A percentile compares a stretch with the other conserved stretches of the same genome.
Conservation (phyloP, 2,329 filamentous ascomycete genomes). For the Nothophaeocryptopus gaeumannii region DNA sequence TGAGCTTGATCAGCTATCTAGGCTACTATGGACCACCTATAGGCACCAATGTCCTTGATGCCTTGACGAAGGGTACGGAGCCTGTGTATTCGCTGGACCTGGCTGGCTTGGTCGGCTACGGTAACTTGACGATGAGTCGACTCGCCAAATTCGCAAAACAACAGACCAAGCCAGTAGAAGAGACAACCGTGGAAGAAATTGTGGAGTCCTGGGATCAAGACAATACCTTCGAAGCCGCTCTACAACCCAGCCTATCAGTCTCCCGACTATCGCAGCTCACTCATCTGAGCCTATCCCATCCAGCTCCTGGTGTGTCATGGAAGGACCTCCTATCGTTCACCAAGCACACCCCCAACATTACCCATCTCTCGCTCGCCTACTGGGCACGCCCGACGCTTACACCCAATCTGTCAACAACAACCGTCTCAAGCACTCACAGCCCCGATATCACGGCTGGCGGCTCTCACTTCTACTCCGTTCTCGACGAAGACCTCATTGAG, state of each 20-base stretch:
- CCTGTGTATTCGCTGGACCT: slow-evolving; percentile 54
- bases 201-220: slow-evolving; percentile 51
- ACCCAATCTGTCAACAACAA: slow-evolving; percentile 50
- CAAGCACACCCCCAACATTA: slow-evolving; percentile 54
- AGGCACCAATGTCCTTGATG: slow-evolving; percentile 46
- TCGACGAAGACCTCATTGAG: slow-evolving; percentile 56
- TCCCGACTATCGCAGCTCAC: slow-evolving; percentile 53
- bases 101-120: slow-evolving; percentile 47
- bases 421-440: slow-evolving; percentile 41
- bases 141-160: slow-evolving; percentile 43
- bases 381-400: slow-evolving; percentile 61
- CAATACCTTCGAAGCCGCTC: slow-evolving; percentile 21
- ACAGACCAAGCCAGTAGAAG: background rate
- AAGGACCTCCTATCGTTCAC: slow-evolving; percentile 53
- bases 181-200: slow-evolving; percentile 19
- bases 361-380: slow-evolving; percentile 60
- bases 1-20: slow-evolving; percentile 56
- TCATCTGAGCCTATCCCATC: slow-evolving; percentile 58
- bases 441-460: slow-evolving; percentile 49
- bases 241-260: slow-evolving; percentile 26
- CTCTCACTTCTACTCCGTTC: slow-evolving; percentile 51
- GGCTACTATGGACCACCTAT: slow-evolving; percentile 49
- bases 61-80: slow-evolving; percentile 50
- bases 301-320: slow-evolving; percentile 52
- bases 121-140: slow-evolving; percentile 45